Evolutionary conservation across 1,284 basidiomycete genomes (phyloP), one percentile per base, ranked within the genome.

Genomic region (Moesziomyces aphidis): DNA sequence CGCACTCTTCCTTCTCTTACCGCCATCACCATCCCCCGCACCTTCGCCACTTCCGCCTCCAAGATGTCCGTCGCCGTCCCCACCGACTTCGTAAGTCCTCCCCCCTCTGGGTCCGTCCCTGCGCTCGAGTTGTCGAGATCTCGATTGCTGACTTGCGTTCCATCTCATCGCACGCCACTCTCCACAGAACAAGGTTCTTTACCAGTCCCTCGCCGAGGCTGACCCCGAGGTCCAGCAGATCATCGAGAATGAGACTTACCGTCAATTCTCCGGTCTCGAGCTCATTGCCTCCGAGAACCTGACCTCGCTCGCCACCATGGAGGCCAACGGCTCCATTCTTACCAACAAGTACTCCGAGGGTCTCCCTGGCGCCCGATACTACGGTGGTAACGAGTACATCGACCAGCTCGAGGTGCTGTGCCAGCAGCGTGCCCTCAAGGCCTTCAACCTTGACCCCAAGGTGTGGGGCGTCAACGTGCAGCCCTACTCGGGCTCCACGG

Each of bases 381-480:
- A 98, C 85, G 96, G 95, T 83, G 96, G 95, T 77, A 86, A 86
- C 82, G 86, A 87, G 81, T 93, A 93, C 88, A 93, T 98, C 81
- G 97, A 99, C 85, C 92, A 96, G 86, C 92, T 99, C 81, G 97
- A 99, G 88, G 87, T 90, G 73, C 91, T 99, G 68, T 95, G 93
- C 88, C 93, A 94, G 86, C 91, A 95, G 87, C 93, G 97, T 84
- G 97, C 97, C 39, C 90, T 99, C 78, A 88, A 93, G 87, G 95
- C 97, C 10, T 99, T 98, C 90, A 91, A 94, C 89, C 92, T 98
- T 76, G 95, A 98, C 87, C 90, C 93, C 57, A 88, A 89, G 69
- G 82, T 87, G 64, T 99, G 97, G 97, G 96, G 97, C 82, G 95
- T 99, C 86, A 99, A 99, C 85, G 97, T 99, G 72, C 97, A 99